Conservation (phyloP, 257 asterid genomes). For the Jacaranda mimosifolia region DNA sequence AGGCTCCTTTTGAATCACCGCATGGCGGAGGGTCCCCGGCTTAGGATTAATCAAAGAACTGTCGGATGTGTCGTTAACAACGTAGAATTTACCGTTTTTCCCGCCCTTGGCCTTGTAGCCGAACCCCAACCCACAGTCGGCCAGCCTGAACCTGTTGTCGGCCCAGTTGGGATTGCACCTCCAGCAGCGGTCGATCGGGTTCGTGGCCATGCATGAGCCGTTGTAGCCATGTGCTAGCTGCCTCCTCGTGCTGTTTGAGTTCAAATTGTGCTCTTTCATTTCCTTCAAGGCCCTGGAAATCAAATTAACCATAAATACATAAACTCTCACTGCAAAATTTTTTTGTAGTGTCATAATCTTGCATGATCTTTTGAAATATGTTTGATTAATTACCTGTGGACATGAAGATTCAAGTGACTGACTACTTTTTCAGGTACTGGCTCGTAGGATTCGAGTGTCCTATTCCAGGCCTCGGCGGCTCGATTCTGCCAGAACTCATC, state of each 20-base stretch:
- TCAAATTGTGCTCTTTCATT: neutral
- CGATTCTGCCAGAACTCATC: conserved; percentile 61
- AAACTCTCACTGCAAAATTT: no score
- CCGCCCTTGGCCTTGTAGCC: conserved; percentile 79
- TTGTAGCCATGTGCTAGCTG: conserved; percentile 36
- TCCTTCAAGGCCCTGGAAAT: conserved; percentile 45
- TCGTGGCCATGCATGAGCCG: conserved; percentile 67
- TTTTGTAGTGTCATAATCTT: no score
- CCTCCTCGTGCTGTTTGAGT: conserved; percentile 57
- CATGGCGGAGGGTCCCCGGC: conserved; percentile 87
- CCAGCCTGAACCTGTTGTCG: conserved; percentile 59
- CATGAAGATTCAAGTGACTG: conserved; percentile 48
- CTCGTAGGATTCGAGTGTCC: conserved; percentile 54
- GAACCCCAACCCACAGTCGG: conserved; percentile 81
- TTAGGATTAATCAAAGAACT: conserved; percentile 57
- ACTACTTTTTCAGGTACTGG: conserved; percentile 58
- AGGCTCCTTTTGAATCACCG: conserved; percentile 75
- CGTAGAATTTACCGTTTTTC: conserved; percentile 59
- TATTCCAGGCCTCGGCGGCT: conserved; percentile 61
- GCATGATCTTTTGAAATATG: no score
- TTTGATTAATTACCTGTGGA: conserved; percentile 38
- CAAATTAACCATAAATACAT: neutral
- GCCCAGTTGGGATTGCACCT: conserved; percentile 82
- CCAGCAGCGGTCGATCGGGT: conserved; percentile 93
- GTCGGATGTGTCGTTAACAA: conserved; percentile 74